Percentiles rank a stretch among this genome's conserved stretches.
Evolutionary conservation across 2,329 filamentous ascomycete genomes (phyloP).

Genomic region (Sporothrix curviconia): DNA sequence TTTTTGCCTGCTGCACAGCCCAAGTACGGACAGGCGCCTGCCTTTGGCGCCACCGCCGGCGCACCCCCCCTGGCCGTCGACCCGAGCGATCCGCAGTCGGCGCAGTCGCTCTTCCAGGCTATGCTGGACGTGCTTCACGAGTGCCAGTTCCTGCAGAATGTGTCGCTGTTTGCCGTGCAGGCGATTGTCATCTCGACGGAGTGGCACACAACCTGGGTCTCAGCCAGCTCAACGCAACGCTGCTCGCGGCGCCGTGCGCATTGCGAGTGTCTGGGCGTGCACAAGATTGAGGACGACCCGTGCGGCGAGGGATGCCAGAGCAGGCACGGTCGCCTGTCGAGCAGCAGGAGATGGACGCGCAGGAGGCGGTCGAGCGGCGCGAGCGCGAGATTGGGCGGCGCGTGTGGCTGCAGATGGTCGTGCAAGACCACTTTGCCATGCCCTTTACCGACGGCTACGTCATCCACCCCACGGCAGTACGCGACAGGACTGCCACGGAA

Average conservation of each 20-base stretch:
- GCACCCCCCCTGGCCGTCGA: constrained; percentile 4
- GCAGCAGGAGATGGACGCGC: too few relatives aligned
- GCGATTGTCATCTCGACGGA: constrained; percentile 33
- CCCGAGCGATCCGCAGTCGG: constrained; percentile 12
- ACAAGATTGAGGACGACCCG: constrained; percentile 18
- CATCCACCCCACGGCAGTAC: constrained; percentile 29
- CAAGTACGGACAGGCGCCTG: constrained; percentile 8
- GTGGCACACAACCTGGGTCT: constrained; percentile 32
- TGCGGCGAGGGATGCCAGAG: not conserved
- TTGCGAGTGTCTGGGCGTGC: constrained; percentile 23
- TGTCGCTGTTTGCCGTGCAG: constrained; percentile 29
- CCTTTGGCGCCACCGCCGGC: not conserved
- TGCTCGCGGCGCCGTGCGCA: constrained; percentile 30
- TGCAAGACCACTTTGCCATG: constrained; percentile 32
- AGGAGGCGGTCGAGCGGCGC: constrained; percentile 11
- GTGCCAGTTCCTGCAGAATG: constrained; percentile 27
- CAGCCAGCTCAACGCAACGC: constrained; percentile 27
- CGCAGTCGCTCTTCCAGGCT: constrained; percentile 23
- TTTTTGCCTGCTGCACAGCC: constrained; percentile 22
- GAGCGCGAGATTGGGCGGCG: constrained; percentile 30
- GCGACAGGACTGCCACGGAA: constrained; percentile 28
- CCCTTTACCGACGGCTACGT: constrained; percentile 33
- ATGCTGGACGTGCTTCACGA: constrained; percentile 30
- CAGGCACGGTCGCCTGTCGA: too few relatives aligned
- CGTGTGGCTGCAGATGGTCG: constrained; percentile 32